Conservation (phyloP, 2,329 filamentous ascomycete species). For the Clonostachys solani region DNA sequence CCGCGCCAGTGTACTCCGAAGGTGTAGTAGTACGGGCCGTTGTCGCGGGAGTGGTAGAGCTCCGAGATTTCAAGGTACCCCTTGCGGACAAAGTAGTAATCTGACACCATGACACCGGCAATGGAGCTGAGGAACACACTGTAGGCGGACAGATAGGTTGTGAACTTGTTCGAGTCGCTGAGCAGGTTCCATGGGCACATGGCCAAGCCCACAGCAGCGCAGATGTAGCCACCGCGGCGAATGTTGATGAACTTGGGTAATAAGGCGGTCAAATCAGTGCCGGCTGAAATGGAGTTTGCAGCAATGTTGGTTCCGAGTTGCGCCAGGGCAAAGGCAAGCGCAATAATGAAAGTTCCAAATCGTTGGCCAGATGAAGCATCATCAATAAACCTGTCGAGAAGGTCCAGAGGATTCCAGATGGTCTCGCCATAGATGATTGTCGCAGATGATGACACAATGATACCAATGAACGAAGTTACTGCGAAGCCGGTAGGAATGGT, state of each 20-base stretch:
- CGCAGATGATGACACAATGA: conserved; percentile 72
- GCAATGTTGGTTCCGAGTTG: conserved; percentile 86
- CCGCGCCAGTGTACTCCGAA: conserved; percentile 78
- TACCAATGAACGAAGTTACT: conserved; percentile 80
- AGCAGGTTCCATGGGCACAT: conserved; percentile 88
- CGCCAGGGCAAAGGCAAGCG: conserved; percentile 67
- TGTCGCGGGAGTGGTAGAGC: conserved; percentile 68
- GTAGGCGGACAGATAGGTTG: conserved; percentile 87
- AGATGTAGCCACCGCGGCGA: conserved; percentile 82
- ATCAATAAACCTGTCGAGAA: conserved; percentile 64
- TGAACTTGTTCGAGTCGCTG: conserved; percentile 74
- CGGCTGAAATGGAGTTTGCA: conserved; percentile 79
- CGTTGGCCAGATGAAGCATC: conserved; percentile 65
- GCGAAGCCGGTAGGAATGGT: conserved; percentile 70
- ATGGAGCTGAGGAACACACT: conserved; percentile 93
- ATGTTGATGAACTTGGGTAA: conserved; percentile 80
- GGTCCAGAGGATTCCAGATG: conserved; percentile 69
- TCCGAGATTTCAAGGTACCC: conserved; percentile 77
- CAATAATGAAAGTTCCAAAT: conserved; percentile 73
- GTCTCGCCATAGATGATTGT: conserved; percentile 61
- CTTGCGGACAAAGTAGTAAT: conserved; percentile 83
- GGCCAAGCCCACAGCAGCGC: conserved; percentile 71
- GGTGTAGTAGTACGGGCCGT: conserved; percentile 69
- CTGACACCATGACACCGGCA: conserved; percentile 82
- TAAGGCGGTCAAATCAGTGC: conserved; percentile 78